Percentiles rank a stretch among this genome's conserved stretches.
Conservation (phyloP, 2,329 filamentous ascomycete genomes). For the Nigrospora osmanthi region DNA sequence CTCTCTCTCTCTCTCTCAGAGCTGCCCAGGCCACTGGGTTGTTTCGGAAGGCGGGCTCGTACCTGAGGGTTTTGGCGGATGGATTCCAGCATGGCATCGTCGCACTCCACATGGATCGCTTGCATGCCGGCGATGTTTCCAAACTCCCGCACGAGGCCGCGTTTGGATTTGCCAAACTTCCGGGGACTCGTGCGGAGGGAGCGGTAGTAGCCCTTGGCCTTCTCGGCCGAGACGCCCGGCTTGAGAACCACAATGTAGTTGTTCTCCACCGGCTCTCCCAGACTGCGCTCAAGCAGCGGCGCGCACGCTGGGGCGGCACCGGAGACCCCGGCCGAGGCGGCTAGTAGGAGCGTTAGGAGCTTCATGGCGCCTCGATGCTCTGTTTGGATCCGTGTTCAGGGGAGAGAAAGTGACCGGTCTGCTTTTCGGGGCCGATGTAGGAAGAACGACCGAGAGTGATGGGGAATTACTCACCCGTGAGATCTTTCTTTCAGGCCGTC, state of each 20-base stretch:
- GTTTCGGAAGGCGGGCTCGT: not conserved
- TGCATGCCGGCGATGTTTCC: slow-evolving; percentile 10
- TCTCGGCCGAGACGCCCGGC: slow-evolving; percentile 2
- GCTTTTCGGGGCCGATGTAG: no score
- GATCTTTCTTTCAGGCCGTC: no score
- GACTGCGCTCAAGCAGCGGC: slow-evolving; percentile 10
- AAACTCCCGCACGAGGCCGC: slow-evolving; percentile 13
- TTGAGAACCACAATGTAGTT: slow-evolving; percentile 19
- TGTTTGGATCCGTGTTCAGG: no score
- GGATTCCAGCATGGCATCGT: slow-evolving; percentile 10
- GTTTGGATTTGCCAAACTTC: slow-evolving; percentile 2
- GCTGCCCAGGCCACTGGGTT: no score
- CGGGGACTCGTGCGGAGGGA: slow-evolving; percentile 7
- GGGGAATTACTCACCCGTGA: no score
- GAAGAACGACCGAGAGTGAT: no score
- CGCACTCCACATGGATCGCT: slow-evolving; percentile 18
- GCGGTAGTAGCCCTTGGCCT: slow-evolving; percentile 9
- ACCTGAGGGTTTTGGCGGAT: slow-evolving; percentile 12
- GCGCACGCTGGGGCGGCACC: not conserved
- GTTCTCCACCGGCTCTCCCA: slow-evolving; percentile 9
- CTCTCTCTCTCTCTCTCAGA: no score
- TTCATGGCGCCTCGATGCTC: no score
- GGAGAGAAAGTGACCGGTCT: no score
- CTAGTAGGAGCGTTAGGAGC: no score
- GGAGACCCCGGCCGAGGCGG: no score